Evolutionary conservation across 1,284 basidiomycete species (phyloP).

Genomic region (Sanghuangporus sanghuang): DNA sequence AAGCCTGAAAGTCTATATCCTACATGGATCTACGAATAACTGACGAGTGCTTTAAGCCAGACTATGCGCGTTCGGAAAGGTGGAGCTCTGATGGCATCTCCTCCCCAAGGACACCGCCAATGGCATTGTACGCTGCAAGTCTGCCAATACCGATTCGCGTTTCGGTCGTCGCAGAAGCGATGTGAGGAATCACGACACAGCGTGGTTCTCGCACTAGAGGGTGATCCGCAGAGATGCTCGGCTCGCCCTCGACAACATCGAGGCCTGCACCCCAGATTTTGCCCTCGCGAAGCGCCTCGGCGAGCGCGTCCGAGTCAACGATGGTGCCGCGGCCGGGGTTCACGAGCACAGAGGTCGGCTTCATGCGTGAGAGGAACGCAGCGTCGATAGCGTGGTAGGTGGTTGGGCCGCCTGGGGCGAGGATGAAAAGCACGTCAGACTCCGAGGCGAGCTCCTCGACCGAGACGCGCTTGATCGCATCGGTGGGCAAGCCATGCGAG

Average conservation of each 20-base stretch:
- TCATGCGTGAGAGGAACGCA: conserved; percentile 78
- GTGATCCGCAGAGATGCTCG: conserved; percentile 69
- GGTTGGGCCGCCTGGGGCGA: conserved; percentile 72
- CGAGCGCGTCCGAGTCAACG: conserved; percentile 86
- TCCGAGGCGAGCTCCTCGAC: conserved; percentile 63
- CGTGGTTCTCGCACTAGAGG: conserved; percentile 73
- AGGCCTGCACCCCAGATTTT: conserved; percentile 90
- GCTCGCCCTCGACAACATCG: conserved; percentile 94
- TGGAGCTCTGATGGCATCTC: conserved; percentile 53
- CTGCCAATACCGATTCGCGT: conserved; percentile 81
- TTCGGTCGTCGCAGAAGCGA: conserved; percentile 86
- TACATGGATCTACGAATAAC: not conserved
- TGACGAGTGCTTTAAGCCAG: not conserved
- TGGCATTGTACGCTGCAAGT: conserved; percentile 61
- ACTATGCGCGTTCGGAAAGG: conserved; percentile 21
- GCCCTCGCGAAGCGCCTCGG: conserved; percentile 67
- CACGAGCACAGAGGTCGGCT: conserved; percentile 73
- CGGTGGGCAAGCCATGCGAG: conserved; percentile 38
- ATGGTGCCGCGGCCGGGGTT: conserved; percentile 80
- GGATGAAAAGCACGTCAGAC: conserved; percentile 79
- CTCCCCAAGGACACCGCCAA: conserved; percentile 45
- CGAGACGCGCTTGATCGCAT: conserved; percentile 51
- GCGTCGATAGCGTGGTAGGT: conserved; percentile 76
- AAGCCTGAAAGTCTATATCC: not conserved
- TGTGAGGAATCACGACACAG: conserved; percentile 82